Evolutionary conservation across 768 basidiomycete species (phyloP), one percentile per base, ranked within the genome.

Genomic region (Termitomyces sp.): DNA sequence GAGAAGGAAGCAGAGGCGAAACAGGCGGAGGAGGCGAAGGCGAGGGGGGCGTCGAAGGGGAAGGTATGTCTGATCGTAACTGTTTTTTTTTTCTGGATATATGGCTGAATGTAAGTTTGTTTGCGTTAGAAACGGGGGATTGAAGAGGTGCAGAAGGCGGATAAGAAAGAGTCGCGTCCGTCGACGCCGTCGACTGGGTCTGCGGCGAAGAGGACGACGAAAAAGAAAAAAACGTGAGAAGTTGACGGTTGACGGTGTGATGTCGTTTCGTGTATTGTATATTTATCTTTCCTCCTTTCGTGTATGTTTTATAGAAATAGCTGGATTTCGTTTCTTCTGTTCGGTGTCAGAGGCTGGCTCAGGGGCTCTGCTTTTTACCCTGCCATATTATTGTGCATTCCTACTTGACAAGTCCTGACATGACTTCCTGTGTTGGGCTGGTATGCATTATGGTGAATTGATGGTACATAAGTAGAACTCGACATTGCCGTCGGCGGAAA

Each of bases 1-100:
- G 88, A 93, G 75, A 96, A 95, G 77, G 96, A 98, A 72, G 88
- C 87, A n/a, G 82, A 82, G 68, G 74, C 77, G 46, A 81, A 83
- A 50, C 80, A 82, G 59, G 83, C 84, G 36, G 88, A 90, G 68
- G 86, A 88, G 65, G 81, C 80, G 4, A 87, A 83, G 70, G 71
- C 79, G 32, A 88, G 85, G 65, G 79, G 81, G 2, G 66, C 76
- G 2, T 65, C 76, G 1, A 83, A 85, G 68, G 82, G 86, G 42
- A 91, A 91, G 82, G 88, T 88, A 44, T 4, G 82, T 55, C 59
- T 34, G 14, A 39, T 42, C 7, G n/a, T n/a, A n/a, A n/a, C n/a
- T n/a, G n/a, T 39, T 33, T 50, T 42, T 52, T 24, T 36, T 10
- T 33, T 27, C 1, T 47, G 56, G 33, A 27, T 6, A 49, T 2